phyloP scores from a whole-genome alignment of 2,329 filamentous ascomycete genomes.

The Plenodomus lindquistii region DNA sequence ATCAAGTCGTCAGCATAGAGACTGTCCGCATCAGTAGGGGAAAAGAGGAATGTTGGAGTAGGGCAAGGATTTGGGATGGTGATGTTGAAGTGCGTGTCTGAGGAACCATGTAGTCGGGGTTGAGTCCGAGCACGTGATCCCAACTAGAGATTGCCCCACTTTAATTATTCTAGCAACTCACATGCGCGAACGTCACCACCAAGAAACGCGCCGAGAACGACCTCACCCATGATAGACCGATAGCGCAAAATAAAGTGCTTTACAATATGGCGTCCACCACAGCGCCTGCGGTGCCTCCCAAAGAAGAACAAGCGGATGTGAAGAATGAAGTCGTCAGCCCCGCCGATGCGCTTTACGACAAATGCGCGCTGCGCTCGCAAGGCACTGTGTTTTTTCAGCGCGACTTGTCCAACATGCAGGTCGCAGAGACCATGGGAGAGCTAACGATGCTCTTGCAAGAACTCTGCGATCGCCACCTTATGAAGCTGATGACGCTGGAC shows the following conservation, averaged over 20 bases:
- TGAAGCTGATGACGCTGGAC: conserved; percentile 44
- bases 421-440: conserved; percentile 39
- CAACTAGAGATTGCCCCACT: not conserved
- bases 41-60: too few species aligned
- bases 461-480: conserved; percentile 40
- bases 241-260: not conserved
- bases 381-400: conserved; percentile 47
- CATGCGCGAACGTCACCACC: not conserved
- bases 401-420: conserved; percentile 43
- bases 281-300: conserved; percentile 20
- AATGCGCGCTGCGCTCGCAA: conserved; percentile 38
- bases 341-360: conserved; percentile 44
- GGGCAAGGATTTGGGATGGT: too few species aligned
- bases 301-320: conserved; percentile 18
- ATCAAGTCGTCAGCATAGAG: too few species aligned
- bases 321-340: conserved; percentile 15
- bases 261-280: conserved; percentile 28
- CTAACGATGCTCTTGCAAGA: conserved; percentile 38
- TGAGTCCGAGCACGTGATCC: not conserved
- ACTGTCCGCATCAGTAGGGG: too few species aligned
- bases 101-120: too few species aligned
- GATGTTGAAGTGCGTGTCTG: not conserved
- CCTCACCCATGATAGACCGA: not conserved
- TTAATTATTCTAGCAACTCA: not conserved
- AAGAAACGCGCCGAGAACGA: not conserved